Base-by-base conservation (phyloP, 441 rosid genomes). In the Pelargonium citronellum region DNA sequence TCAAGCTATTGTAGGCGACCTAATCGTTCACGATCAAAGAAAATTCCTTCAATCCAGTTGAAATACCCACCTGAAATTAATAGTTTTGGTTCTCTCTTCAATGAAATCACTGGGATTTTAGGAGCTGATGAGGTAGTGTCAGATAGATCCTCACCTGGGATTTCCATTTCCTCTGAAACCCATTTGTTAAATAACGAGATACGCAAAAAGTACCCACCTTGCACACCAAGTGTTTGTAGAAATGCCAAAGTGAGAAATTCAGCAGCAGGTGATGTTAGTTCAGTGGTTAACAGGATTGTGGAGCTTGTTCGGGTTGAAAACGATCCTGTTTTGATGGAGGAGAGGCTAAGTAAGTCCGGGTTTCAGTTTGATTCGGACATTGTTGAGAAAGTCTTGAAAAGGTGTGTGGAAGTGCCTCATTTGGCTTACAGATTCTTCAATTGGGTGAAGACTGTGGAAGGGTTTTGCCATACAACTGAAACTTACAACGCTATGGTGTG, bases 401-500 rank as follows among this genome's bases (percentile, higher is more conserved):
- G 92, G 75, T 88, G 95, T 81, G 86, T 82, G 53, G 85, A 88
- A 79, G 89, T 85, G 79, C 92, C 97, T 16, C 89, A 84, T 77
- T 79, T 83, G 64, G 96, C 92, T 73, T 70, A 78, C 41, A 83
- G 89, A 78, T 89, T 92, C 79, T 87, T 89, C 75, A 78, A 69
- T 63, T 91, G 97, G 91, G 87, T 85, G 75, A 81, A 78, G 74
- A 67, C 68, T 30, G 82, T 79, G 72, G 82, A 85, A 44, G 87
- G 81, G 51, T 89, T 73, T 72, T 34, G 74, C 76, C 81, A 75
- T 63, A 82, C 81, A 0, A 83, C 80, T 0, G 78, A 74, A 70
- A 77, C 68, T 65, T 89, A 83, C 69, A 88, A 88, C 73, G 77
- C 80, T 43, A 68, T 89, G 85, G 19, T 91, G 66, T 77, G 74